These are phyloP conservation scores for Waltergamsia citrina DNA, from an alignment of 2,329 filamentous ascomycete genomes.

Conservation along the genomic window DNA sequence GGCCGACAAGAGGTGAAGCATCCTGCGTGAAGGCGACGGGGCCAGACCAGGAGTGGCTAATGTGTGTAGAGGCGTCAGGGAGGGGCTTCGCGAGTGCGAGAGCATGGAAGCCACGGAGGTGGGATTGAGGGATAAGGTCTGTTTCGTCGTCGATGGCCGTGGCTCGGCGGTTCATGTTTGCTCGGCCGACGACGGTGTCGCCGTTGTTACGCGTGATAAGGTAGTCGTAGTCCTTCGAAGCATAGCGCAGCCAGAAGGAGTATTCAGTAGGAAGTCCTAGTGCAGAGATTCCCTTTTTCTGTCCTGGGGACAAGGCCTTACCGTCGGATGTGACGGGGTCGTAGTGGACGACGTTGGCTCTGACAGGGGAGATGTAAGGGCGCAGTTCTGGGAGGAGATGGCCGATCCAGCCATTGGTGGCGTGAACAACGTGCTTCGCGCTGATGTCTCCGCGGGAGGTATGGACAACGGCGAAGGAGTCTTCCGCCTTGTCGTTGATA, in stretches of 20 bases:
- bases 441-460: conserved; percentile 11
- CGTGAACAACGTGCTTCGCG: conserved; percentile 11
- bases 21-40: conserved; percentile 11
- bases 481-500: conserved; percentile 4
- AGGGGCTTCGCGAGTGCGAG: neutral
- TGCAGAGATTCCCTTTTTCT: neutral
- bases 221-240: conserved; percentile 13
- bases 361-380: conserved; percentile 7
- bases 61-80: neutral
- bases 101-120: conserved; percentile 6
- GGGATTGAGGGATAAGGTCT: conserved; percentile 6
- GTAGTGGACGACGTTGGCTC: conserved; percentile 6
- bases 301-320: too few species aligned
- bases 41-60: conserved; percentile 8
- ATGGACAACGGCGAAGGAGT: conserved; percentile 7
- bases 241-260: conserved; percentile 11
- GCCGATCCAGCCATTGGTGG: conserved; percentile 15
- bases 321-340: too few species aligned
- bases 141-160: conserved; percentile 8
- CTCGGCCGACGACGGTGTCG: conserved; percentile 9
- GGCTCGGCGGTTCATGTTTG: conserved; percentile 8
- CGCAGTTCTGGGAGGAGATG: conserved; percentile 12
- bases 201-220: conserved; percentile 11
- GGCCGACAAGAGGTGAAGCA: conserved; percentile 7
- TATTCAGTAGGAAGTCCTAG: conserved; percentile 2